Evolutionary conservation across 768 basidiomycete genomes (phyloP), one percentile per base, ranked within the genome.

Genomic region (Leccinum pellstonianum): DNA sequence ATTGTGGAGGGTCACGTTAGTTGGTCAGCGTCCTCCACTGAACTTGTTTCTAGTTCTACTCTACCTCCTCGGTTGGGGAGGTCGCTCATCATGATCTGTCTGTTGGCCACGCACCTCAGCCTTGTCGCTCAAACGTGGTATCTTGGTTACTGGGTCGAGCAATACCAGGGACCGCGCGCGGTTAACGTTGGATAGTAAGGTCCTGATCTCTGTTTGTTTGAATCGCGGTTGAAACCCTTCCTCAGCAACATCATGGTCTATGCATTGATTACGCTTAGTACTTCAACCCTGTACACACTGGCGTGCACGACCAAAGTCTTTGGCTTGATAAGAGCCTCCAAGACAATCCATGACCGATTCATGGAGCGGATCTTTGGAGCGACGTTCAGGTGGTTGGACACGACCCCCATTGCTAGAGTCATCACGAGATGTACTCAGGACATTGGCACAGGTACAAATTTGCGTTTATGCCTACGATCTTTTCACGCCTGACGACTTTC

Each of bases 301-400:
- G 76, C 70, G 1, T 76, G 68, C 37, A 61, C 75, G n/a, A 54
- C 79, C 3, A 86, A 78, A 15, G 69, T 82, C 15, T 73, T 72
- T 33, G 86, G 84, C 1, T 59, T 66, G 2, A 65, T 85, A 53
- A 74, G 83, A 56, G 87, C 86, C 2, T 85, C 86, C 4, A 75
- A 78, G 57, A 68, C 60, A 7, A 82, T 90, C 19, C 86, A 88
- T 64, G 66, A 67, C 23, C 70, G 77, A 58, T 76, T 90, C 1
- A 61, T 88, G 4, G 70, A 79, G 27, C 79, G 85, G 11, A 68
- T 89, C 1, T 69, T 89, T 14, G 79, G 83, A 5, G 82, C 85
- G 4, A 88, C 88, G 1, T 69, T 88, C 38, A 82, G 87, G 69
- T 87, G 80, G 78, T 72, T 83, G 10, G 82, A 84, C 60, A 77